Evolutionary conservation across 1,284 basidiomycete species (phyloP).

Genomic region (Stygiomarasmius scandens): DNA sequence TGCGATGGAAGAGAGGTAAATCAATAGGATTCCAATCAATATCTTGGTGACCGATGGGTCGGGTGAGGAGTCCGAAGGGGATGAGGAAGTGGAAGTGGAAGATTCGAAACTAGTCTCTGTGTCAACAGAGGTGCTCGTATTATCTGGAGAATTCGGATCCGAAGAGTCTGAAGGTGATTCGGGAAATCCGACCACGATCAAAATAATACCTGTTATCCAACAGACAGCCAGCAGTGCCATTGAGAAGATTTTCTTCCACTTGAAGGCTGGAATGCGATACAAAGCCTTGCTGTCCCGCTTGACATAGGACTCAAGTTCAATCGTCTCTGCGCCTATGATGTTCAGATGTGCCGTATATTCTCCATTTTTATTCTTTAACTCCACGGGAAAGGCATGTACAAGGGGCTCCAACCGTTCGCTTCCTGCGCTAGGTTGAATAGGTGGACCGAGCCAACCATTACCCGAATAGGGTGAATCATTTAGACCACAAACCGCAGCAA

Average conservation of each 20-base stretch:
- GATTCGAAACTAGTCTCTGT: no score
- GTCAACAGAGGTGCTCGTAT: no score
- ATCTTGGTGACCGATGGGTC: no score
- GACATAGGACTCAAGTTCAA: conserved; percentile 5
- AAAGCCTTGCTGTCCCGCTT: conserved; percentile 12
- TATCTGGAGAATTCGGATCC: no score
- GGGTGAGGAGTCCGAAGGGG: no score
- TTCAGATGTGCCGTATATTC: conserved; percentile 2
- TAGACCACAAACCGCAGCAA: conserved; percentile 24
- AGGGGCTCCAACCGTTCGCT: conserved; percentile 25
- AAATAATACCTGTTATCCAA: background rate
- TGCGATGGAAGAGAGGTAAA: no score
- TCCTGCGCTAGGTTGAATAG: conserved; percentile 22
- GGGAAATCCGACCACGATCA: no score
- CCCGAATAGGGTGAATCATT: conserved; percentile 4
- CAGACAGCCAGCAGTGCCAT: background rate
- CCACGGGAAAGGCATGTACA: conserved; percentile 23
- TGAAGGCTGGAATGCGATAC: conserved; percentile 2
- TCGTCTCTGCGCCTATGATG: conserved; percentile 13
- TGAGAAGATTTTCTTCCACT: background rate
- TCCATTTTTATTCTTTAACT: background rate
- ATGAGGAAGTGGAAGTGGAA: no score
- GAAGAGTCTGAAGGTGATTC: no score
- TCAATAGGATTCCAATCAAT: no score
- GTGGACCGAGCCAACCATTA: conserved; percentile 25